Base-by-base conservation (phyloP, 768 basidiomycete species). In the Fomitopsis pulvina region DNA sequence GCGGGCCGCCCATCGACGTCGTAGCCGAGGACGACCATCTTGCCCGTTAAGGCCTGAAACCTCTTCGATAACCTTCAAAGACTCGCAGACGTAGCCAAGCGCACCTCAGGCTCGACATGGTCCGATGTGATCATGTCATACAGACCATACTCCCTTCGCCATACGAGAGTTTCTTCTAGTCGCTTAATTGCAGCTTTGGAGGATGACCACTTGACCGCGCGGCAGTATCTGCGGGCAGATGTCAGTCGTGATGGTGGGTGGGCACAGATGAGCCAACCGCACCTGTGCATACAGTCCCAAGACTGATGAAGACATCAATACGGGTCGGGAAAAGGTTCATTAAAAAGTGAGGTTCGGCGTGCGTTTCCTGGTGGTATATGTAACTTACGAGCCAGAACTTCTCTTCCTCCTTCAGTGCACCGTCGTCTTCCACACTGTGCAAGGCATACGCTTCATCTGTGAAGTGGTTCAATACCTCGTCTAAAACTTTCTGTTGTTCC, bases 101-200 rank as follows among this genome's bases (percentile, higher is more conserved):
- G 27, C 47, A 85, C 87, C 69, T 94, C 92, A 16, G 82, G 80
- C 56, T 87, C 84, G 54, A 95, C 80, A 52, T 77, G 69, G 0
- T 76, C 72, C 2, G 84, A 65, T 0, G 76, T 80, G 60, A 90
- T 63, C 25, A 65, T 49, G 55, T 84, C 79, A 55, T 88, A 81
- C 16, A 92, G 56, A 11, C 86, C 85, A 62, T 75, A 92, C 47
- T 89, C 87, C 28, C 90, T 75, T 44, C 91, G 71, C 92, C 92
- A 93, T 52, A 72, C 77, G 27, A 88, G 70, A 1, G 91, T 90
- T 20, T 64, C 75, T 60, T 92, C 86, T 2, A 91, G 64, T 12
- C 89, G 74, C 30, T 74, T 70, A 48, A 90, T 83, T 2, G 80
- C 77, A 24, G 63, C 67, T n/a, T 71, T 60, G 6, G 69, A 64